A percentile compares a stretch with the other conserved stretches of the same genome.
phyloP scores from a whole-genome alignment of 306 rosid genomes.

The Rosa multiflora region DNA sequence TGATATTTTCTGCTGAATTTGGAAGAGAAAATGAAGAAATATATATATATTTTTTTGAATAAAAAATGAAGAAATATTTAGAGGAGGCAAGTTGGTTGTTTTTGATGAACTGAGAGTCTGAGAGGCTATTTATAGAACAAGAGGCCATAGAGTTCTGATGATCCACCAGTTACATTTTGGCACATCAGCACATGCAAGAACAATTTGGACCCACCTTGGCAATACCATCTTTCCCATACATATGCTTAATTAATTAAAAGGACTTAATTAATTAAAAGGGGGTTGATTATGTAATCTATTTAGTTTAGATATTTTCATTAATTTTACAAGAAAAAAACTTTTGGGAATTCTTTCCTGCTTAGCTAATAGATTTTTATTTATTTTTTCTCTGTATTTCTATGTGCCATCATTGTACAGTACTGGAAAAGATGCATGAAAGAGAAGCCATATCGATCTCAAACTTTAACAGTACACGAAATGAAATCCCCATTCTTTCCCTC shows the following conservation, averaged over 20 bases:
- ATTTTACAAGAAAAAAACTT: neutral
- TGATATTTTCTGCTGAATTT: neutral
- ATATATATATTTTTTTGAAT: neutral
- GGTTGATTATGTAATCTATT: neutral
- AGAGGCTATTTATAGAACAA: constrained; percentile 8
- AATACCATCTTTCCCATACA: neutral
- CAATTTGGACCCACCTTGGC: constrained; percentile 26
- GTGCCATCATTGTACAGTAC: neutral
- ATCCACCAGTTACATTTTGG: neutral
- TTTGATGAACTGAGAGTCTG: constrained; percentile 13
- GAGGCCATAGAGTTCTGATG: constrained; percentile 2
- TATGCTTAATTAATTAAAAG: neutral
- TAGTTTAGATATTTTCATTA: neutral
- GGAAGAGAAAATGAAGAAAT: neutral
- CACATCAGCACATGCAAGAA: constrained; percentile 3
- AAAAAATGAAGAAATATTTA: neutral
- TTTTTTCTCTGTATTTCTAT: neutral
- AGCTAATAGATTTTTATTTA: neutral
- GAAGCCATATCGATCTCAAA: constrained; percentile 5
- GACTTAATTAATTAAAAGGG: too few species aligned
- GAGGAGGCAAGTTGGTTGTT: neutral
- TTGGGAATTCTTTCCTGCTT: neutral
- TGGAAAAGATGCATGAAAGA: constrained; percentile 7
- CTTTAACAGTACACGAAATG: constrained; percentile 2
- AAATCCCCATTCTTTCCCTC: neutral